phyloP scores from a whole-genome alignment of 139 green algal genomes.

The Closterium sp. region DNA sequence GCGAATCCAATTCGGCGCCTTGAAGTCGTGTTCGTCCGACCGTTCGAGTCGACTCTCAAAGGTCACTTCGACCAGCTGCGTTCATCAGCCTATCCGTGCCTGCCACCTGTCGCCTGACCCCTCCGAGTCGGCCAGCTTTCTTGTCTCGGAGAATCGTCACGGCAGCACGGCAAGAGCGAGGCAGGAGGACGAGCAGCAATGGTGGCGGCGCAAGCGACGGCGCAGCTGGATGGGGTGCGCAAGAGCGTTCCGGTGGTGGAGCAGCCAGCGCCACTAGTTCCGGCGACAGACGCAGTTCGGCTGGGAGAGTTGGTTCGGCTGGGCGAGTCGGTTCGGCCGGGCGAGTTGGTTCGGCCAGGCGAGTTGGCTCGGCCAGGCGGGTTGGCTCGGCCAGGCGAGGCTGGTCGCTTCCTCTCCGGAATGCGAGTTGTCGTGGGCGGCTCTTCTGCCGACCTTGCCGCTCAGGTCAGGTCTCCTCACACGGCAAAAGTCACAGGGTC shows the following conservation, averaged over 20 bases:
- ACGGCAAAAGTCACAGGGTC: no score
- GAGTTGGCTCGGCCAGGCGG: no score
- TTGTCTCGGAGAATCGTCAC: no score
- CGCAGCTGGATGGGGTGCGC: neutral
- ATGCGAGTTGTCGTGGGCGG: neutral
- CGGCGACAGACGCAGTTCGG: no score
- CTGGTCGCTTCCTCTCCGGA: neutral
- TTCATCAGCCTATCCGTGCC: neutral
- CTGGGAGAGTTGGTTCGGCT: neutral
- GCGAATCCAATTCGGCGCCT: no score
- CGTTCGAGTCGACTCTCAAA: no score
- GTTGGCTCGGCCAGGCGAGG: neutral
- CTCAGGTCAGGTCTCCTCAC: no score
- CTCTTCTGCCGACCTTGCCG: neutral
- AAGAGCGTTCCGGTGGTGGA: neutral
- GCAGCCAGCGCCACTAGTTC: neutral
- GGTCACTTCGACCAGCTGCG: no score
- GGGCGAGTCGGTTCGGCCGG: no score
- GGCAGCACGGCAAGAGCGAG: neutral
- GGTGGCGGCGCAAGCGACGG: neutral
- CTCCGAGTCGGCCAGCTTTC: neutral
- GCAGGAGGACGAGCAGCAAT: neutral
- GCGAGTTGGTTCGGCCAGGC: neutral
- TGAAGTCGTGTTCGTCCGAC: no score
- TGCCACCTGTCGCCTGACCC: neutral